Conservation (phyloP, 1,139 yeast species). For the Suhomyces bokatorum region DNA sequence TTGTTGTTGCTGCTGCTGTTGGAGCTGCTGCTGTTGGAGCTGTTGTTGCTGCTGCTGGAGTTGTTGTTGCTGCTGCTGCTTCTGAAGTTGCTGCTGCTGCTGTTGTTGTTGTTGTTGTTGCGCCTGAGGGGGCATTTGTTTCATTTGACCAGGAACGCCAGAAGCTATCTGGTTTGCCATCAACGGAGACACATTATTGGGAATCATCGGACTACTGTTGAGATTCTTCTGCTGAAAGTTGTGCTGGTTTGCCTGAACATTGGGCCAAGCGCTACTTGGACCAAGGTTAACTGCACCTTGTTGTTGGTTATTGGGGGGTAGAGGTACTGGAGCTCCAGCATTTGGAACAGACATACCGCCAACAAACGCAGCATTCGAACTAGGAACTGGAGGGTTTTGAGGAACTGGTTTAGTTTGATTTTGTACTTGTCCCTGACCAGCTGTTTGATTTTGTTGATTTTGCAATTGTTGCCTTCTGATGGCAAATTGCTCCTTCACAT, state of each 20-base stretch:
- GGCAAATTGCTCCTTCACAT: slow-evolving; percentile 55
- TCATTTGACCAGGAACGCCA: slow-evolving; percentile 12
- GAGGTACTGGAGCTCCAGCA: slow-evolving; percentile 11
- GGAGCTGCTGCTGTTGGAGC: slow-evolving; percentile 11
- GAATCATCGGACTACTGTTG: slow-evolving; percentile 28
- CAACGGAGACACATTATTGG: slow-evolving; percentile 25
- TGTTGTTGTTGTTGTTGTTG: slow-evolving; percentile 7
- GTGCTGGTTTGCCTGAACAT: slow-evolving; percentile 17
- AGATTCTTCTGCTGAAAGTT: slow-evolving; percentile 12
- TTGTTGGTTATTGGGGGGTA: slow-evolving; percentile 4
- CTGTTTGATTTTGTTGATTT: slow-evolving; percentile 20
- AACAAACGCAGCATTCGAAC: background rate
- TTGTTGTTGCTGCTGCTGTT: slow-evolving; percentile 6
- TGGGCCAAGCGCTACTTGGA: slow-evolving; percentile 25
- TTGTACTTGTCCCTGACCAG: slow-evolving; percentile 1
- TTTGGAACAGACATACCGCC: slow-evolving; percentile 7
- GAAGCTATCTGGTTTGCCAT: slow-evolving; percentile 13
- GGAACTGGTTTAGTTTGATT: slow-evolving; percentile 4
- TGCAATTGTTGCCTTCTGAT: slow-evolving; percentile 37
- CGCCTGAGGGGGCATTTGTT: no score
- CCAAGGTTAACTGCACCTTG: slow-evolving; percentile 18
- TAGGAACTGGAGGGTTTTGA: slow-evolving; percentile 2
- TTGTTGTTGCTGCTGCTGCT: slow-evolving; percentile 4
- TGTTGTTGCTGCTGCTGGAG: slow-evolving; percentile 10
- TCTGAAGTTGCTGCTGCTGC: slow-evolving; percentile 1